Conservation (phyloP, 1,284 basidiomycete species). For the Marasmius tenuissimus region DNA sequence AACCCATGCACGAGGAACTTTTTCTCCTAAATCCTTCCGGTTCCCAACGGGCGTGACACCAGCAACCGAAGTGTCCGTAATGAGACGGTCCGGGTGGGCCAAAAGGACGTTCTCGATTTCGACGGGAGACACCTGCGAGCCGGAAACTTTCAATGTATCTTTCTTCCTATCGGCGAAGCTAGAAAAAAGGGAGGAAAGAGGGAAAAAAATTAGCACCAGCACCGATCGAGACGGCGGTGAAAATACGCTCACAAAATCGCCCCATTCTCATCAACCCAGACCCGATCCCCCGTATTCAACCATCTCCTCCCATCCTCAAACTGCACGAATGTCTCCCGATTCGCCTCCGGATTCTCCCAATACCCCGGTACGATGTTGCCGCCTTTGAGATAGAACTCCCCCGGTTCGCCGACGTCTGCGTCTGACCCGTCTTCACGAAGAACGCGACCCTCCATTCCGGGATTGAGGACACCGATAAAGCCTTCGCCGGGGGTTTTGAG, state of each 20-base stretch:
- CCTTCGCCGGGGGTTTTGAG: constrained; percentile 37
- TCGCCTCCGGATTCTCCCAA: background rate
- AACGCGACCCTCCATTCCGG: background rate
- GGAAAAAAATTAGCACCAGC: no score
- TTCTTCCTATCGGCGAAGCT: constrained; percentile 58
- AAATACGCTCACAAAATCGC: constrained; percentile 69
- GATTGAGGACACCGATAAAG: constrained; percentile 45
- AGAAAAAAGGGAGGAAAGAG: constrained; percentile 1
- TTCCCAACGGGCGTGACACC: constrained; percentile 58
- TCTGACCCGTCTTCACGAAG: constrained; percentile 1
- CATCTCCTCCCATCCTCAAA: constrained; percentile 46
- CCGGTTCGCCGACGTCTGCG: background rate
- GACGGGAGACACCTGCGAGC: constrained; percentile 70
- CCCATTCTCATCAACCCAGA: constrained; percentile 55
- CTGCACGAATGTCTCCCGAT: constrained; percentile 53
- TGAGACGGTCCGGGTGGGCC: constrained; percentile 55
- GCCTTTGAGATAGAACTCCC: background rate
- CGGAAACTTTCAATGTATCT: constrained; percentile 74
- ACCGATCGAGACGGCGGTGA: no score
- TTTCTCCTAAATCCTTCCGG: constrained; percentile 58
- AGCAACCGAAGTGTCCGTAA: constrained; percentile 63
- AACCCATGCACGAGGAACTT: constrained; percentile 71
- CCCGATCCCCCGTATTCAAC: constrained; percentile 70
- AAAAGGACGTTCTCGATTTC: constrained; percentile 69
- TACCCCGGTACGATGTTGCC: background rate